Evolutionary conservation across 1,284 basidiomycete species (phyloP), one percentile per base, ranked within the genome.

Genomic region (Cryptococcus neoformans): DNA sequence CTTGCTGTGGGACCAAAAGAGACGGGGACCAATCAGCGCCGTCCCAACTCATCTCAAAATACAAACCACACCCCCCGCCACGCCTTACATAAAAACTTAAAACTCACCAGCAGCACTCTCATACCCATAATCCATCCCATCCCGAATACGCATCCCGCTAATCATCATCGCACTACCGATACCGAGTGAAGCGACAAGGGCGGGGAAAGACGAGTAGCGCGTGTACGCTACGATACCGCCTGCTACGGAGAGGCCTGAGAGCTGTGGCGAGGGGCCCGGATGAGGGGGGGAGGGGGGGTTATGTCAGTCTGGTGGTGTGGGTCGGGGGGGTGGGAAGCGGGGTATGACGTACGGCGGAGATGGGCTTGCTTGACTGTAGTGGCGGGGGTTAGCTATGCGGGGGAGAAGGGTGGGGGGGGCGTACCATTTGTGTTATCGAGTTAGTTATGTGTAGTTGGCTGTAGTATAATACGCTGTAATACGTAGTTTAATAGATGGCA

Each of bases 181-280:
- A 4, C 60, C 66, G 17, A 72, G 55, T 1, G 64, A 68, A 5
- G 55, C 68, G 14, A 67, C 41, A 37, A 74, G 62, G 1, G 68
- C 65, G 4, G 73, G 67, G 10, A 67, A 28, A 0, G 66, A 69
- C 34, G 58, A 55, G 48, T 55, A 64, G 12, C 64, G 57, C 0
- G 71, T 65, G 54, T 65, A 74, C 0, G 70, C 73, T 21, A 61
- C 58, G 36, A 72, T 63, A 17, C 73, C 73, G 6, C 67, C 67
- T 16, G 67, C 39, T 14, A 69, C 54, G 17, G 70, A 68, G 6
- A 59, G 51, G n/a, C 59, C 67, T 2, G 67, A 64, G 45, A 71
- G 55, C 69, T 71, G 46, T 36, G n/a, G 42, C 28, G 28, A 28
- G 21, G 21, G 21, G 21, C 21, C 21, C 21, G 21, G 35, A 21